Conservation (phyloP, 257 asterid genomes). For the Fraxinus quadrangulata region DNA sequence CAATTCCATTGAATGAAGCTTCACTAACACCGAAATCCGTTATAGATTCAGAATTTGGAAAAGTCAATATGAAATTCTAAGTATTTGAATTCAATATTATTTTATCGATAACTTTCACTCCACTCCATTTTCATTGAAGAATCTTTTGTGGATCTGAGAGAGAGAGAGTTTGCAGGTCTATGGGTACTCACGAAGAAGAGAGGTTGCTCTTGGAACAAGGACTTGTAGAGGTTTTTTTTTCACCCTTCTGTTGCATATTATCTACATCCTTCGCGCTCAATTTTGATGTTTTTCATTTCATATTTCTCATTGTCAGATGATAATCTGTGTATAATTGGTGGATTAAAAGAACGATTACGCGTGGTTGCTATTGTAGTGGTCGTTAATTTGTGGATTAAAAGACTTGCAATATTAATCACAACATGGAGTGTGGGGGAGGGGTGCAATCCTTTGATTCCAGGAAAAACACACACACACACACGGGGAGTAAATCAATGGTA, state of each 20-base stretch:
- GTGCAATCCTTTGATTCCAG: too few relatives aligned
- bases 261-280: not conserved
- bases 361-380: not conserved
- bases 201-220: conserved; percentile 66
- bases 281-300: not conserved
- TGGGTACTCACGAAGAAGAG: conserved; percentile 45
- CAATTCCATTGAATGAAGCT: too few relatives aligned
- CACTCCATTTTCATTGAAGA: not conserved
- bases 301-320: not conserved
- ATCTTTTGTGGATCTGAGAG: not conserved
- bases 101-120: too few relatives aligned
- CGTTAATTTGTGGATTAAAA: not conserved
- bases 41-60: too few relatives aligned
- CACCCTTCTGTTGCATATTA: not conserved
- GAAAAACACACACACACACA: too few relatives aligned
- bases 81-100: too few relatives aligned
- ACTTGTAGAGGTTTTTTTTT: conserved; percentile 45
- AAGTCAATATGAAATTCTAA: too few relatives aligned
- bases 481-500: not conserved
- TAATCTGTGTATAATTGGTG: not conserved
- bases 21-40: too few relatives aligned
- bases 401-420: not conserved
- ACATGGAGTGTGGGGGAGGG: too few relatives aligned
- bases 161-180: not conserved
- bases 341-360: not conserved